Conservation (phyloP, 257 asterid genomes). For the Salvia hispanica region DNA sequence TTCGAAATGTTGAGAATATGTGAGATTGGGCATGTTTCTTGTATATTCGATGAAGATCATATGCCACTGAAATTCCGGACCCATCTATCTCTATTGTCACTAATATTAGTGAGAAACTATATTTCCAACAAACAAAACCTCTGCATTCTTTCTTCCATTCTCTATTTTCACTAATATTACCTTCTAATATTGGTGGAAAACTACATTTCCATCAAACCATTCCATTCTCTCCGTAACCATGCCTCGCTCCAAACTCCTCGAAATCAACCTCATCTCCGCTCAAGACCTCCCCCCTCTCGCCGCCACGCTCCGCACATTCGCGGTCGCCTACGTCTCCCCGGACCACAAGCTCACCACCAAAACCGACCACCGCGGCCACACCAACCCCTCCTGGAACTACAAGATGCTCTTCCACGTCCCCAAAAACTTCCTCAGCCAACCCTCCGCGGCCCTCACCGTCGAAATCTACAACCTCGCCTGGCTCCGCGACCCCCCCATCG, state of each 20-base stretch:
- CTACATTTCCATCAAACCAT: no score
- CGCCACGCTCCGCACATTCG: conserved; percentile 75
- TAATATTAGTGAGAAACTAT: no score
- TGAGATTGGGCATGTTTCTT: no score
- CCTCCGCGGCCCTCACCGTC: conserved; percentile 46
- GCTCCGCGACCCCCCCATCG: conserved; percentile 85
- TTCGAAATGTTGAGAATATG: no score
- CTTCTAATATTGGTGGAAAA: no score
- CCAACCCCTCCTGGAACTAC: conserved; percentile 81
- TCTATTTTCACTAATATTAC: no score
- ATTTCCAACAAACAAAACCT: no score
- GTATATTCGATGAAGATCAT: no score
- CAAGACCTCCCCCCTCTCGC: conserved; percentile 82
- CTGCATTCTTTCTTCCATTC: no score
- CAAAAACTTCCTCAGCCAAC: conserved; percentile 47
- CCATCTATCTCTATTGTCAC: no score
- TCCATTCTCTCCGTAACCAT: conserved; percentile 15
- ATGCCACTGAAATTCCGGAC: no score
- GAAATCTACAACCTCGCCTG: conserved; percentile 83
- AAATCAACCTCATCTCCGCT: conserved; percentile 67
- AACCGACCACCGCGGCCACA: conserved; percentile 75
- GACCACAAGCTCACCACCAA: conserved; percentile 70
- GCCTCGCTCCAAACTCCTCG: conserved; percentile 54
- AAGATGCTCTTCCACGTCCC: conserved; percentile 62
- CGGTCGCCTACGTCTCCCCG: conserved; percentile 64